Percentiles rank a stretch among this genome's conserved stretches.
phyloP scores from a whole-genome alignment of 2,329 filamentous ascomycete genomes.

The Thermothelomyces thermophilus region DNA sequence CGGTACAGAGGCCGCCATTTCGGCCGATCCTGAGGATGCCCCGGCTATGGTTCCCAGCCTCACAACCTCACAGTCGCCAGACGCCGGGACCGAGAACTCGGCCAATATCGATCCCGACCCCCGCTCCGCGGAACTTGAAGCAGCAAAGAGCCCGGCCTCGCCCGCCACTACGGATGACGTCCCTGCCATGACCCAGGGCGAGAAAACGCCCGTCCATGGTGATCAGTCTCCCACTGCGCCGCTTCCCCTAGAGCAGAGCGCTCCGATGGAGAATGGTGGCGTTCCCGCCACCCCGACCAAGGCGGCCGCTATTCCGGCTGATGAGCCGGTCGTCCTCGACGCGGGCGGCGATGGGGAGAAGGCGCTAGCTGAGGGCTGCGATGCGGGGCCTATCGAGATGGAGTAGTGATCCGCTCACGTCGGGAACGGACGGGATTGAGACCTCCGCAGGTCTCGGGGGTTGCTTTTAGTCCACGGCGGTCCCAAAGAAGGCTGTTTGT shows the following conservation, averaged over 20 bases:
- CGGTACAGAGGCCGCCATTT: background rate
- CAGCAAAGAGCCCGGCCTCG: slow-evolving; percentile 20
- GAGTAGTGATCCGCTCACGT: slow-evolving; percentile 10
- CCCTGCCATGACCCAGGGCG: slow-evolving; percentile 19
- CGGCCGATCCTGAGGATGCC: slow-evolving; percentile 1
- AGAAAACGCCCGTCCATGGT: slow-evolving; percentile 16
- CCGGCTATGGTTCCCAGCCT: slow-evolving; percentile 14
- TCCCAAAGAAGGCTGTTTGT: no score
- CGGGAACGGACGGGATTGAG: no score
- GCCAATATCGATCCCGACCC: background rate
- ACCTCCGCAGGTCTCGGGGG: no score
- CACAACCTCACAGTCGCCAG: slow-evolving; percentile 18
- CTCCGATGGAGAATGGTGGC: background rate
- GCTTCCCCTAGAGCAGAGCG: background rate
- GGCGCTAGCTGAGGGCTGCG: slow-evolving; percentile 6
- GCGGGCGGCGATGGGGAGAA: slow-evolving; percentile 15
- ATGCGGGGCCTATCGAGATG: slow-evolving; percentile 14
- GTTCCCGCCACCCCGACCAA: slow-evolving; percentile 18
- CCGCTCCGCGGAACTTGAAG: slow-evolving; percentile 2
- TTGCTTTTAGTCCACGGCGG: no score
- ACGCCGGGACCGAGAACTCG: slow-evolving; percentile 16
- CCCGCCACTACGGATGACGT: slow-evolving; percentile 23
- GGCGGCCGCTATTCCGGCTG: background rate
- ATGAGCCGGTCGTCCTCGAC: slow-evolving; percentile 17
- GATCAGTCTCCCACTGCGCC: slow-evolving; percentile 13